Base-by-base conservation (phyloP, 768 basidiomycete genomes). In the Hypholoma sublateritium region DNA sequence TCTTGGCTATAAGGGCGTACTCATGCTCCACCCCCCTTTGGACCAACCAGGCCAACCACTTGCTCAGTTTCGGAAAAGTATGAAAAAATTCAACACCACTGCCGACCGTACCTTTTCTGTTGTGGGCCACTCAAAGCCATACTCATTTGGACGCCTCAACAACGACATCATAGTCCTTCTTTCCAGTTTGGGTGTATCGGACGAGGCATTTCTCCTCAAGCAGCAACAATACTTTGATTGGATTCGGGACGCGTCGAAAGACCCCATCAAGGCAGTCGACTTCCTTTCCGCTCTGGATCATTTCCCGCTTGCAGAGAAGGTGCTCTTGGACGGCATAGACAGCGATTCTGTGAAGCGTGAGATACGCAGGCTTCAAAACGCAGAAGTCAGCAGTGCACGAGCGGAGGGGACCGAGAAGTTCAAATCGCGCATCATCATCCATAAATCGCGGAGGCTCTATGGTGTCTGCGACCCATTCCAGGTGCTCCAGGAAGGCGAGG, bases 151-250 rank as follows among this genome's bases (percentile, higher is more conserved):
- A 0, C 78, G 86, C 5, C 73, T 89, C 28, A 89, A 89, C 66
- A 87, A 87, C 67, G 87, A 88, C 53, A 80, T 88, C 63, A 83
- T 88, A 16, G 81, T 84, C 32, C 80, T 88, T 7, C 74, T 88
- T 4, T 81, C 84, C 1, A 83, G 84, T 53, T 79, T 89, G 5
- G 87, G 86, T 0, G 72, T 88, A 44, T 73, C 80, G 1, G 75
- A 80, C 54, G 83, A 84, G 49, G 77, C 73, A 6, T 65, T 88
- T 2, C 66, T 83, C 5, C 70, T 69, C 1, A 87, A 86, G 62
- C 87, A 87, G 64, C 66, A 77, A 11, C 72, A 73, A 25, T 88
- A 88, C 64, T 80, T 87, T 53, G 65, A 72, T 9, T 87, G 86
- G 86, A 81, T 89, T 36, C 65, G 63, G 17, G 69, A 72, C 8